Conservation (phyloP, 169 alveolate genomes). For the Ichthyophthirius multifiliis region DNA sequence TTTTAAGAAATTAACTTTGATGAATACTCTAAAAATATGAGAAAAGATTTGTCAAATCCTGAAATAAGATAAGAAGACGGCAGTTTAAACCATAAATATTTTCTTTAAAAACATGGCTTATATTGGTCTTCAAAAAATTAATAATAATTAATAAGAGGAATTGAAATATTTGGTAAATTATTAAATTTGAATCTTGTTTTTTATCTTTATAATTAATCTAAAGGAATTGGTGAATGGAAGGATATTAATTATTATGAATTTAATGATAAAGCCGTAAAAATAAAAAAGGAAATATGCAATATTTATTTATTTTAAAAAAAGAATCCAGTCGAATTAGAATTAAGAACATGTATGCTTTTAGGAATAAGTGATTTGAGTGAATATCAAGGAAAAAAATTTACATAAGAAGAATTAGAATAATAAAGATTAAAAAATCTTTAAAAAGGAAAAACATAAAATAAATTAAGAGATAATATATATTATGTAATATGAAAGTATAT, state of each 20-base stretch:
- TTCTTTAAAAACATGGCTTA: slow-evolving; percentile 23
- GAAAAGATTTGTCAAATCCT: slow-evolving; percentile 26
- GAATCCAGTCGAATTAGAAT: slow-evolving; percentile 36
- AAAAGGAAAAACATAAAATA: slow-evolving; percentile 18
- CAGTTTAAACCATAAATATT: slow-evolving; percentile 26
- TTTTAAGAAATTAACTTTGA: too few species aligned
- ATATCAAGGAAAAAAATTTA: slow-evolving; percentile 20
- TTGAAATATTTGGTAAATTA: slow-evolving; percentile 26
- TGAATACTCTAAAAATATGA: slow-evolving; percentile 39
- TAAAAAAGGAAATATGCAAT: not conserved
- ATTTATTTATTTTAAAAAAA: not conserved
- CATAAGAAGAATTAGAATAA: slow-evolving; percentile 9
- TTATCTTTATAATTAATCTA: not conserved
- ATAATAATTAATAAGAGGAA: not conserved
- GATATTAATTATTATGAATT: slow-evolving; percentile 9
- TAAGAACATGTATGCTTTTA: slow-evolving; percentile 33
- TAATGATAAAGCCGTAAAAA: slow-evolving; percentile 2
- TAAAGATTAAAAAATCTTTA: not conserved
- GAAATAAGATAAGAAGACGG: slow-evolving; percentile 37
- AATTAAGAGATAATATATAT: slow-evolving; percentile 18
- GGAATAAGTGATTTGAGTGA: slow-evolving; percentile 18
- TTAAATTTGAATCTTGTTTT: not conserved
- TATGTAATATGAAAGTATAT: too few species aligned
- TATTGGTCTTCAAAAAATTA: slow-evolving; percentile 22
- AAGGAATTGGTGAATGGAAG: slow-evolving; percentile 21